phyloP scores from a whole-genome alignment of 345 rosid species.

The Moringa oleifera region DNA sequence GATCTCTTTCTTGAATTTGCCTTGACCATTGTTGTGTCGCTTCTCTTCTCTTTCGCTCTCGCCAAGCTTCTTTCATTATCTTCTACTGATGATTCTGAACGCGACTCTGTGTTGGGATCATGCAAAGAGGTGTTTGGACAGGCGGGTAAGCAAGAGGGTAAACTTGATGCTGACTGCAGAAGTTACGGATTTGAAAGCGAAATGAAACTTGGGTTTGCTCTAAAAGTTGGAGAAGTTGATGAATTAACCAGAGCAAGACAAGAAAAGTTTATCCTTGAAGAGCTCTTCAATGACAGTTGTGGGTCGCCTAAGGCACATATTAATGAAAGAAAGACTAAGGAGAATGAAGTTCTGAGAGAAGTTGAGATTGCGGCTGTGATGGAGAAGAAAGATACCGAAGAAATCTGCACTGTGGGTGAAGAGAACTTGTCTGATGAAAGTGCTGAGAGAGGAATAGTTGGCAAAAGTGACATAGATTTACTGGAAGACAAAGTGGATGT shows the following conservation, averaged over 20 bases:
- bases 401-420: not conserved
- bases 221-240: conserved; percentile 12
- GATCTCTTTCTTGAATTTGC: conserved; percentile 20
- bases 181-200: conserved; percentile 2
- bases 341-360: conserved; percentile 2
- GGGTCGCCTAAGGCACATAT: conserved; percentile 4
- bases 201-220: conserved; percentile 17
- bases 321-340: too few species aligned
- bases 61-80: conserved; percentile 19
- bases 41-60: conserved; percentile 18
- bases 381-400: conserved; percentile 3
- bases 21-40: conserved; percentile 15
- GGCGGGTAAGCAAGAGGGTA: not conserved
- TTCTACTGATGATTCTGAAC: conserved; percentile 2
- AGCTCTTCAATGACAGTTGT: not conserved
- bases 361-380: not conserved
- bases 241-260: conserved; percentile 10
- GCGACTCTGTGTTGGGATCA: conserved; percentile 7
- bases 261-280: not conserved
- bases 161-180: conserved; percentile 1
- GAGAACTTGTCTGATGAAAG: conserved; percentile 1
- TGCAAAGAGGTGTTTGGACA: not conserved
- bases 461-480: not conserved
- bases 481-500: conserved; percentile 2
- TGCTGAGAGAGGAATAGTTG: not conserved